Conservation (phyloP, 306 rosid species). For the Dalbergia cultrata region DNA sequence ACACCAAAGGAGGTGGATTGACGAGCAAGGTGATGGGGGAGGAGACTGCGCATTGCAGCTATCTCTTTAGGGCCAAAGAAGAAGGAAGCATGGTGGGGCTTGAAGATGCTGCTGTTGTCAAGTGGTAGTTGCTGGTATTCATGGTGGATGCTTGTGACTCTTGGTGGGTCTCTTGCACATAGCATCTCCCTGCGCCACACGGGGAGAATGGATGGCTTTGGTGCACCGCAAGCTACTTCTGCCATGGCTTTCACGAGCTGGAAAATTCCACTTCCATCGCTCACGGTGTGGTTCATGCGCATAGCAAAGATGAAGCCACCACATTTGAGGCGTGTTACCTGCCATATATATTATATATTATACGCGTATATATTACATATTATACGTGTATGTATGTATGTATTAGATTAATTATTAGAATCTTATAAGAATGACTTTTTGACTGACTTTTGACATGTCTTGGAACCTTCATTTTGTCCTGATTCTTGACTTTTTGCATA, state of each 20-base stretch:
- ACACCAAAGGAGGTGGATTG: background rate
- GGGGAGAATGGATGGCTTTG: slow-evolving; percentile 27
- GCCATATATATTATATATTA: background rate
- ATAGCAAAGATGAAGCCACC: slow-evolving; percentile 12
- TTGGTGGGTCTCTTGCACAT: slow-evolving; percentile 38
- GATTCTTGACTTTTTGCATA: too few relatives aligned
- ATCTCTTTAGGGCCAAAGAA: slow-evolving; percentile 41
- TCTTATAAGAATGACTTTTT: too few relatives aligned
- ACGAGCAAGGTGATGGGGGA: background rate
- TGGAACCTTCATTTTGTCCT: too few relatives aligned
- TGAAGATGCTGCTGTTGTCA: background rate
- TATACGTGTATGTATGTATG: background rate
- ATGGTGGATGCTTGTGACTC: background rate
- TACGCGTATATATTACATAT: too few relatives aligned
- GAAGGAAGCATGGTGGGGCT: slow-evolving; percentile 22
- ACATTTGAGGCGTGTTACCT: background rate
- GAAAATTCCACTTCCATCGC: background rate
- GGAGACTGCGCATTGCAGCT: background rate
- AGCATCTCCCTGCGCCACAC: slow-evolving; percentile 33
- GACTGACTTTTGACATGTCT: too few relatives aligned
- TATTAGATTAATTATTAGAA: too few relatives aligned
- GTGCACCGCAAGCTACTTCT: background rate
- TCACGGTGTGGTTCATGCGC: background rate
- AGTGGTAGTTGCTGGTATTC: slow-evolving; percentile 28
- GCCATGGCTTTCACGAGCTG: background rate